Evolutionary conservation across 768 basidiomycete species (phyloP).

Genomic region (Naganishia randhawae): DNA sequence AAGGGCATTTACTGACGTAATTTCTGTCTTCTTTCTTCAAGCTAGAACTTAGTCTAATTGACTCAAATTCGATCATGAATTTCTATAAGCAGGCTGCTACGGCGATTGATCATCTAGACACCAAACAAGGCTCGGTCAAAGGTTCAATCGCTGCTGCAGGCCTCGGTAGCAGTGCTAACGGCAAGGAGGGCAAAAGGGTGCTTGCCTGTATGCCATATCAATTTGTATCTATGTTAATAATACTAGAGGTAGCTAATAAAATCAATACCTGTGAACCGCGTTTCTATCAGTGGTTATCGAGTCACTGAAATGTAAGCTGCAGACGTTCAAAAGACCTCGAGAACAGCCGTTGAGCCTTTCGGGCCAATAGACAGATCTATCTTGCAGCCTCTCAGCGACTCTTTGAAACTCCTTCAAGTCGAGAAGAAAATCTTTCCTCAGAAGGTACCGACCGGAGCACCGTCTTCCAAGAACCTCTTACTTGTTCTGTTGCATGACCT

Average conservation of each 20-base stretch:
- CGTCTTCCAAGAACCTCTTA: conserved; percentile 64
- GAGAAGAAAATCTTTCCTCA: conserved; percentile 69
- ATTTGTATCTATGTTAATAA: conserved; percentile 6
- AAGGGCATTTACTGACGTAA: not conserved
- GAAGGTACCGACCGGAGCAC: conserved; percentile 36
- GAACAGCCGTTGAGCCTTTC: conserved; percentile 36
- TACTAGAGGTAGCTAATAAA: conserved; percentile 59
- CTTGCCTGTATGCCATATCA: conserved; percentile 39
- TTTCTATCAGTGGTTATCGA: conserved; percentile 68
- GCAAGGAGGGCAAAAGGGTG: conserved; percentile 46
- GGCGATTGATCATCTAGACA: conserved; percentile 77
- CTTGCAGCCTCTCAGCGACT: conserved; percentile 66
- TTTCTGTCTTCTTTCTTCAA: not conserved
- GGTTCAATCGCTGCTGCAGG: conserved; percentile 64
- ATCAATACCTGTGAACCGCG: conserved; percentile 36
- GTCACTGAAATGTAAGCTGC: conserved; percentile 78
- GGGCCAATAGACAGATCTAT: conserved; percentile 65
- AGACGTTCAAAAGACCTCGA: not conserved
- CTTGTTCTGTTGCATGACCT: conserved; percentile 88
- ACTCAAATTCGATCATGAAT: conserved; percentile 62
- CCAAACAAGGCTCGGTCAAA: conserved; percentile 88
- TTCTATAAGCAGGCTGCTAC: conserved; percentile 89
- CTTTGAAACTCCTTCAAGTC: conserved; percentile 65
- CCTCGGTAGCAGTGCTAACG: conserved; percentile 31
- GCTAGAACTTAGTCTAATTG: not conserved